Percentiles rank a stretch among this genome's conserved stretches.
phyloP scores from a whole-genome alignment of 108 stramenopile species.

The Phaeodactylum tricornutum region DNA sequence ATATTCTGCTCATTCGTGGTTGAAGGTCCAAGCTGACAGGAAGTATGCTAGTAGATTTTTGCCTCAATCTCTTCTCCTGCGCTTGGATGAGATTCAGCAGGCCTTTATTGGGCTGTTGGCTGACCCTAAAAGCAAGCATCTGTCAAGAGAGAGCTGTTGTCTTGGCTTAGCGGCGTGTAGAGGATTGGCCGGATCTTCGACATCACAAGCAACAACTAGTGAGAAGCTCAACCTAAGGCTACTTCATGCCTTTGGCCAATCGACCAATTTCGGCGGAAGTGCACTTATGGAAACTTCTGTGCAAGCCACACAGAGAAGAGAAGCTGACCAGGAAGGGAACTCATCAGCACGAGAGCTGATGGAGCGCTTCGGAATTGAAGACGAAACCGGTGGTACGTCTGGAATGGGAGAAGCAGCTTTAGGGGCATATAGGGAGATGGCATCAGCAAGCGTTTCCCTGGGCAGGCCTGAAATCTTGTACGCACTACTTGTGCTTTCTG shows the following conservation, averaged over 20 bases:
- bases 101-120: slow-evolving; percentile 58
- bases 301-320: slow-evolving; percentile 42
- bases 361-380: slow-evolving; percentile 15
- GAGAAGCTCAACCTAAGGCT: slow-evolving; percentile 40
- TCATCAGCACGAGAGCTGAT: background rate
- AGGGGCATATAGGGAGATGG: slow-evolving; percentile 81
- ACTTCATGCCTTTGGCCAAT: slow-evolving; percentile 69
- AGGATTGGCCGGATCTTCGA: slow-evolving; percentile 29
- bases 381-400: slow-evolving; percentile 65
- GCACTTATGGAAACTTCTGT: slow-evolving; percentile 64
- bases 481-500: slow-evolving; percentile 59
- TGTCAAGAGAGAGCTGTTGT: slow-evolving; percentile 72
- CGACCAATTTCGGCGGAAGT: slow-evolving; percentile 67
- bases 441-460: slow-evolving; percentile 46
- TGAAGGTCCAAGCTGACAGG: too few relatives aligned
- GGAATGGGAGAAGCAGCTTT: slow-evolving; percentile 74
- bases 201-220: slow-evolving; percentile 3
- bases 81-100: slow-evolving; percentile 44
- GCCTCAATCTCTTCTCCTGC: slow-evolving; percentile 20
- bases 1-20: too few relatives aligned
- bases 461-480: slow-evolving; percentile 69
- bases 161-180: slow-evolving; percentile 67
- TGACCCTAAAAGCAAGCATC: slow-evolving; percentile 72
- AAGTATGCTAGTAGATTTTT: too few relatives aligned
- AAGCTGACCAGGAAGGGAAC: slow-evolving; percentile 8